Base-by-base conservation (phyloP, 2,329 filamentous ascomycete species). In the Rasamsonia emersonii region DNA sequence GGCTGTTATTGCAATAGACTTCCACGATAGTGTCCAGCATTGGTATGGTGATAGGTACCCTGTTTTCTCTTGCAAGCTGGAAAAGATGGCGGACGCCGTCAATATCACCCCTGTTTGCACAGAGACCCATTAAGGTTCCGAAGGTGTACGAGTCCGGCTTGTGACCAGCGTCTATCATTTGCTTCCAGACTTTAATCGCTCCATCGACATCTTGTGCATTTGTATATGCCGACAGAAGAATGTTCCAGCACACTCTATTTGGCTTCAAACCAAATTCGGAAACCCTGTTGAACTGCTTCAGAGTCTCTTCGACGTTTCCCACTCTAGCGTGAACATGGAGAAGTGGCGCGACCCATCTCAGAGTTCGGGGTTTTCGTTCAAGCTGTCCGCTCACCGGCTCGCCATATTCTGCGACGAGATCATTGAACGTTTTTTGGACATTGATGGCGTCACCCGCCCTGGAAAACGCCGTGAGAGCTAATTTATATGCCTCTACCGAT, bases 51-150 rank as follows among this genome's bases (percentile, higher is more conserved):
- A 75, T 65, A 10, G 56, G 44, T 15, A 83, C 51, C 0, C 59
- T 50, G 3, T 62, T 51, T n/a, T 69, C 50, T 37, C 75, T 70
- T 9, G 82, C 80, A 35, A 74, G 64, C 18, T 69, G 65, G 43
- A 82, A 76, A 10, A 93, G 57, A 14, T 77, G 67, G 15, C 80
- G 64, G 2, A 82, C 77, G 32, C 73, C 72, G 14, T 79, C 73
- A 2, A 88, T 59, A 50, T 95, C 86, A 14, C 88, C 86, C 43
- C 75, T 71, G 9, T 67, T 68, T 10, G 79, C 78, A 30, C 75
- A 75, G 46, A 93, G 67, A 15, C 75, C 70, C 73, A 94, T 82
- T 40, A 93, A 61, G 4, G 79, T 81, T 3, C 73, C 75, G 46
- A 85, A 86, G 1, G 79, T 82, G 45, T 74, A 69, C 1, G 61